A percentile compares a stretch with the other conserved stretches of the same genome.
phyloP scores from a whole-genome alignment of 306 rosid species.

The Castanea sativa region DNA sequence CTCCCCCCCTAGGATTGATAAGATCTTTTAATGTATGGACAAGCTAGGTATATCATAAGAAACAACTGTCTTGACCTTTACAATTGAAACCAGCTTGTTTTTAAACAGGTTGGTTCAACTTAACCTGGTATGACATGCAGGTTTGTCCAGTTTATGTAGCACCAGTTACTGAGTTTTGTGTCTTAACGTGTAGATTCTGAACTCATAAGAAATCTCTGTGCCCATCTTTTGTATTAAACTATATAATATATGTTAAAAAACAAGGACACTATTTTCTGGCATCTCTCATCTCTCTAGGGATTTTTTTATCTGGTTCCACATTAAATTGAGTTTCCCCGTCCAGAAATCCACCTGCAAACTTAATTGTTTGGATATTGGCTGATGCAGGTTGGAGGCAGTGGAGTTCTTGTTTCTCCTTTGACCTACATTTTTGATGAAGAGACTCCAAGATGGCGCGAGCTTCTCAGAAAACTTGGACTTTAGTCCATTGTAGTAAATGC shows the following conservation, averaged over 20 bases:
- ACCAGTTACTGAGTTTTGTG: too few relatives aligned
- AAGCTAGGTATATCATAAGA: too few relatives aligned
- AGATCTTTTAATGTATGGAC: too few relatives aligned
- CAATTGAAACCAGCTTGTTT: too few relatives aligned
- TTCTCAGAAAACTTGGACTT: constrained; percentile 67
- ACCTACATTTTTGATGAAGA: constrained; percentile 97
- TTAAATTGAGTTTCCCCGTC: background rate
- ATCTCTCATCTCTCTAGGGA: background rate
- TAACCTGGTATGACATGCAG: too few relatives aligned
- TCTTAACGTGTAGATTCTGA: too few relatives aligned
- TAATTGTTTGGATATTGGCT: background rate
- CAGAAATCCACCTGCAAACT: background rate
- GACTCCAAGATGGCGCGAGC: constrained; percentile 89
- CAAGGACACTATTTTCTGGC: background rate
- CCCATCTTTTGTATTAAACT: background rate
- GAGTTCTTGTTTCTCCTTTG: constrained; percentile 91
- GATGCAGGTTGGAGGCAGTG: constrained; percentile 93
- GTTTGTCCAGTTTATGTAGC: too few relatives aligned
- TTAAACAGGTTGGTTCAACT: too few relatives aligned
- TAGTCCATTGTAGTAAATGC: constrained; percentile 21
- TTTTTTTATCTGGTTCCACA: constrained; percentile 13
- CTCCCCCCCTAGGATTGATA: too few relatives aligned
- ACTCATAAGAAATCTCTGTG: too few relatives aligned
- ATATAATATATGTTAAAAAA: background rate
- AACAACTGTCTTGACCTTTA: too few relatives aligned